Evolutionary conservation across 2,329 filamentous ascomycete species (phyloP), one percentile per base, ranked within the genome.

Genomic region (Arachnopeziza araneosa): DNA sequence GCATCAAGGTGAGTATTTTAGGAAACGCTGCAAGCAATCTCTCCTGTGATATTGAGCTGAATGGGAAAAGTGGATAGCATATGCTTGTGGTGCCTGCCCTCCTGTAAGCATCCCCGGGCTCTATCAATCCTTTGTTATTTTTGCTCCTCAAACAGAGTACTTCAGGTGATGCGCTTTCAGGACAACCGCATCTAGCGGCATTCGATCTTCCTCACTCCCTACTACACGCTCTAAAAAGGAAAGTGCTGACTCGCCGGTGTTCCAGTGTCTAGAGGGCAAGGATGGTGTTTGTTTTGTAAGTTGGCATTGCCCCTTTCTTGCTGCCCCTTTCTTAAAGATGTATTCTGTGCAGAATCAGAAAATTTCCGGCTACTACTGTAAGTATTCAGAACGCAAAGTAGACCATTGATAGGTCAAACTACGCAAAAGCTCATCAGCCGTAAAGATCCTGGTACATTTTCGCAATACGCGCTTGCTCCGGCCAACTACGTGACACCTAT

Each of bases 401-500:
- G n/a, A 19, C 32, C 14, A 24, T 23, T 9, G 10, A 24, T 50
- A 19, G 52, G 36, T 44, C 17, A 19, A 17, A 6, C 4, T 17
- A 14, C 17, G 17, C 36, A 44, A 44, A 44, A n/a, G n/a, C 4
- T 19, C 3, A 19, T 17, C n/a, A 44, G 12, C 36, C 9, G 52
- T 17, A 0, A 17, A 71, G 69, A 68, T 49, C 86, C 86, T 0
- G 87, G 87, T 48, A 90, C 86, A n/a, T 90, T 89, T 70, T 44
- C 52, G 32, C 50, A 89, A 74, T 90, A 89, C 68, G 81, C 81
- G 21, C 70, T 87, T 19, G 81, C 80, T 0, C 83, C 84, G 10
- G 86, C 86, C 2, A 80, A 82, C 73, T 89, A 90, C 70, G 86
- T 89, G 1, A 89, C 87, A 0, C 85, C 85, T 1, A 88, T 90